A percentile compares a stretch with the other conserved stretches of the same genome.
phyloP scores from a whole-genome alignment of 805 yeast genomes.

The Lipomyces starkeyi region DNA sequence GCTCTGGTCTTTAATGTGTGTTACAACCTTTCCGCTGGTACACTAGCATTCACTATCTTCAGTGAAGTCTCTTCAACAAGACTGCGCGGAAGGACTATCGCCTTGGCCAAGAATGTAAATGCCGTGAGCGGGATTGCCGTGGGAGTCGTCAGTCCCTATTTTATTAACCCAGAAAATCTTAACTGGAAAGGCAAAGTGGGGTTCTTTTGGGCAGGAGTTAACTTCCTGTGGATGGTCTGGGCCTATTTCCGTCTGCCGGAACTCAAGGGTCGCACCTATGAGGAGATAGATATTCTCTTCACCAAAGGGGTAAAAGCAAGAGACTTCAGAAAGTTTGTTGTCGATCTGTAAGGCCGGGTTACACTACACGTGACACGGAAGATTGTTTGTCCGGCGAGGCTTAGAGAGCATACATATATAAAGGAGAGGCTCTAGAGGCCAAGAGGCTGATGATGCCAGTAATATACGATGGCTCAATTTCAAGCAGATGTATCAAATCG shows the following conservation, averaged over 20 bases:
- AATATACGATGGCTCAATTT: constrained; percentile 2
- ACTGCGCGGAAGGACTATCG: constrained; percentile 52
- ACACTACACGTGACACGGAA: not conserved
- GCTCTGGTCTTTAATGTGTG: constrained; percentile 55
- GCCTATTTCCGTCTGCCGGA: constrained; percentile 63
- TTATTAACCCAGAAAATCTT: constrained; percentile 56
- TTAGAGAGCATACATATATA: too few relatives aligned
- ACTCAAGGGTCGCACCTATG: constrained; percentile 62
- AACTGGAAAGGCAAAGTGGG: constrained; percentile 29
- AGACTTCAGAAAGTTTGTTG: constrained; percentile 16
- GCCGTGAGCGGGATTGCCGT: constrained; percentile 37
- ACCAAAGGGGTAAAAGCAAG: constrained; percentile 15
- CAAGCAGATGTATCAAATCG: not conserved
- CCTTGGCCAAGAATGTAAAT: constrained; percentile 49
- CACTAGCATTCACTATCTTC: constrained; percentile 51
- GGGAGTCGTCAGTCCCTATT: constrained; percentile 50
- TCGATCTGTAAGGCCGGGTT: constrained; percentile 7
- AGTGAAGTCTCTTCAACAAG: constrained; percentile 54
- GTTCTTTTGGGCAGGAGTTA: constrained; percentile 47
- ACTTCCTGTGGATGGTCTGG: constrained; percentile 50
- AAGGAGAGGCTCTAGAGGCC: too few relatives aligned
- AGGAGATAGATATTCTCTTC: constrained; percentile 65
- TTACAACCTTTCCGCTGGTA: constrained; percentile 55
- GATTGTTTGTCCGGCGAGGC: constrained; percentile 1
- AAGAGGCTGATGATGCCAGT: too few relatives aligned